Evolutionary conservation across 257 asterid species (phyloP), one percentile per base, ranked within the genome.

Genomic region (Dorcoceras hygrometricum): DNA sequence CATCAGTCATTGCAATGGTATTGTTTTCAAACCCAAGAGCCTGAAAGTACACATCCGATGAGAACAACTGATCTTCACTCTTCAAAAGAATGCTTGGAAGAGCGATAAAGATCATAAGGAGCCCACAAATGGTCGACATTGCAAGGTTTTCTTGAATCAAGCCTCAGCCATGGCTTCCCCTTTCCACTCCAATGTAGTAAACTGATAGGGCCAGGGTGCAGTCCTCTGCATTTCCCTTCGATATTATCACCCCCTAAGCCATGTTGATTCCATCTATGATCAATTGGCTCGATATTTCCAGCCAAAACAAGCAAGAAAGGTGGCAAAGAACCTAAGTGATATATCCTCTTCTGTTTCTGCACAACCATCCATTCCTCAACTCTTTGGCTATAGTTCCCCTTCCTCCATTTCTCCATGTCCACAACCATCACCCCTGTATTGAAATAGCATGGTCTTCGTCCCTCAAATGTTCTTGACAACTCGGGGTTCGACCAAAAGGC

Each of bases 121-220:
- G 89, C 86, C 96, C 96, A 88, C 6, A 86, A 68, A 74, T 82
- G 89, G 79, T 88, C 96, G 39, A 86, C 94, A 16, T 26, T 76
- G 60, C 96, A 88, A 19, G 94, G 89, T 51, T 73, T 86, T 58
- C 86, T 76, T 0, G 96, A 86, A 66, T 88, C 94, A 71, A 86
- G 27, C 73, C 96, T 82, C 79, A 83, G 48, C 95, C 95, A 88
- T 11, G 93, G 93, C 78, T 88, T 88, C n/a, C 96, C 96, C 56
- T 88, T 86, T 7, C 96, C 96, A 67, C 93, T 88, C 96, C 96
- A 88, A 76, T 86, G 93, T 5, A 88, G 75, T 1, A 88, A 68
- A 39, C 96, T 88, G 25, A 88, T 82, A 4, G 90, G 95, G 2
- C 95, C 93, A 0, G 95, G 95, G 60, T 88, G 93, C 72, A 88